Base-by-base conservation (phyloP, 2,329 filamentous ascomycete species). In the Neonectria hederae region DNA sequence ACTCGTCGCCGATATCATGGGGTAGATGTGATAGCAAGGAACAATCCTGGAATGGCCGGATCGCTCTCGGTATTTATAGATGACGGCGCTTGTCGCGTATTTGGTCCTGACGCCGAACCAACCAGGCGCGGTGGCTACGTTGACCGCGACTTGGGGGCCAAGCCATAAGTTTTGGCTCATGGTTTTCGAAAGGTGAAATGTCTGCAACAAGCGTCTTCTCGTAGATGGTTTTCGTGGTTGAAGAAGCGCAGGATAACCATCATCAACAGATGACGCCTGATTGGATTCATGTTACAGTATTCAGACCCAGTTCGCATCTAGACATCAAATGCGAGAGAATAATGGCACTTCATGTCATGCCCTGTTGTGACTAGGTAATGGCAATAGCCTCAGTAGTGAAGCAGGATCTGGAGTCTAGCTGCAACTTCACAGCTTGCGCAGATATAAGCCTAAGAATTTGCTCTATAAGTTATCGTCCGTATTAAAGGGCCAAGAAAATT, bases 1-100 rank as follows among this genome's bases (percentile, higher is more conserved):
- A 51, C 52, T 56, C 21, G 49, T 48, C 49, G n/a, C 22, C 19
- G 24, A 30, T 49, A 32, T 54, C 42, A 54, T 53, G 28, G 21
- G 21, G 49, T 26, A 60, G 57, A 38, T 54, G 49, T 43, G 51
- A 26, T 38, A 14, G 22, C 40, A 24, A 53, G 49, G 40, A 19
- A n/a, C 3, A 19, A 54, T 30, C 51, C 57, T 54, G n/a, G 49
- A 19, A 40, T n/a, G 21, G 28, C 48, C 19, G 7, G 43, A 42
- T 54, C 19, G 11, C 28, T 35, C 13, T 26, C 35, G 40, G 43
- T 60, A 60, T 60, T 60, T 54, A 60, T 60, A 60, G 51, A 13
- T 17, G 51, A 8, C 28, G 49, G 57, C 42, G 57, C 57, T 54
- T 60, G 57, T 54, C 57, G 57, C 28, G 30, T 60, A 60, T 49